Conservation (phyloP, 2,329 filamentous ascomycete species). For the Stagonosporopsis vannaccii region DNA sequence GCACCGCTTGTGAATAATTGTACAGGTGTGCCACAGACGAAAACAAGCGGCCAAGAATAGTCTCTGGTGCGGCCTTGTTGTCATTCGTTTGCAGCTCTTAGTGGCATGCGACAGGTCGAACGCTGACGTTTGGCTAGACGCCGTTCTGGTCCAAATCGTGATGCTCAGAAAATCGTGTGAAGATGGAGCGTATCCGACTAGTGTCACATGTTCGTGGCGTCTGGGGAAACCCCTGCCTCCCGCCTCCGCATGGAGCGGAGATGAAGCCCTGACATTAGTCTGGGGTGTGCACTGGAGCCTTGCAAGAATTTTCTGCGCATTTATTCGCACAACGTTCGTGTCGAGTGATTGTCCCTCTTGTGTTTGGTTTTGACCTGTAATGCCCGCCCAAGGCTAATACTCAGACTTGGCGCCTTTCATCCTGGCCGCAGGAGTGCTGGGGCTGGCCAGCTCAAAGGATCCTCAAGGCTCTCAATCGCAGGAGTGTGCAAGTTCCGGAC, state of each 20-base stretch:
- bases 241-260: slow-evolving; percentile 8
- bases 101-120: neutral
- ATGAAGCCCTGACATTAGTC: neutral
- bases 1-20: slow-evolving; percentile 2
- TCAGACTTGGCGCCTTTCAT: neutral
- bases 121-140: neutral
- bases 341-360: neutral
- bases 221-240: neutral
- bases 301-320: neutral
- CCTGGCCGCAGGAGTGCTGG: neutral
- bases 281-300: neutral
- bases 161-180: neutral
- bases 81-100: neutral
- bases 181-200: neutral
- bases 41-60: slow-evolving; percentile 3
- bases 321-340: no score
- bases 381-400: neutral
- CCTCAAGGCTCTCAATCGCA: neutral
- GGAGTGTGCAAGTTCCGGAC: neutral
- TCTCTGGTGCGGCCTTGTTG: neutral
- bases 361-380: neutral
- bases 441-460: slow-evolving; percentile 1
- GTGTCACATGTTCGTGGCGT: neutral
- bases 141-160: neutral
- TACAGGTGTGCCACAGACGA: slow-evolving; percentile 4